Base-by-base conservation (phyloP, 257 asterid species). In the Solanum ossicruentum region DNA sequence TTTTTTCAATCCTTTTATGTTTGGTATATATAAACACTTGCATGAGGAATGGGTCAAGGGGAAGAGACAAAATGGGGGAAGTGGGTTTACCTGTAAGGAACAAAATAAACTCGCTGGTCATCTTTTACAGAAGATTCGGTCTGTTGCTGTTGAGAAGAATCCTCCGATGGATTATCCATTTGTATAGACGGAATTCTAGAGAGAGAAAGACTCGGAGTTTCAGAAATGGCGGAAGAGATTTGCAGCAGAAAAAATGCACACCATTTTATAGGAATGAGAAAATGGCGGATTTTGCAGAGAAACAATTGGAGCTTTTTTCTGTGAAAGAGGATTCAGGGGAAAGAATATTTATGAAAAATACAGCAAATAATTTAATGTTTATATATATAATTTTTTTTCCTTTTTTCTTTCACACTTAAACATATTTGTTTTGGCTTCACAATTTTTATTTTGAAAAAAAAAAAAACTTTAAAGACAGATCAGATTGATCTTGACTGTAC, bases 51-150 rank as follows among this genome's bases (percentile, higher is more conserved):
- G 80, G 60, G 81, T 41, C 63, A 41, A 81, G 10, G 58, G 60
- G 49, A 39, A 41, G 28, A 60, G 41, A 81, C 28, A 81, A 47
- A 73, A 73, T 49, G 81, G 58, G 58, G 58, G 80, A 71, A 41
- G 80, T 41, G 41, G 57, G 51, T 55, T 67, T 88, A 94, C 98
- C 99, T 93, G 89, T 90, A 95, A 12, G 98, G 98, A 78, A 96
- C 98, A 88, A 96, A 88, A 90, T 93, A 96, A 60, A 94, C 95
- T 81, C 95, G 90, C 91, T 91, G 98, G 88, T 89, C 96, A 87
- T 88, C 95, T 84, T 92, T 89, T 12, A 57, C 86, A 73, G 91
- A 21, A 32, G 85, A 88, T 80, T 82, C 73, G 61, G 90, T 85
- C 83, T 82, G 92, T 61, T 88, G 92, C 81, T 87, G 93, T 8